phyloP scores from a whole-genome alignment of 176 grass and related monocot genomes.

The Avena insularis region DNA sequence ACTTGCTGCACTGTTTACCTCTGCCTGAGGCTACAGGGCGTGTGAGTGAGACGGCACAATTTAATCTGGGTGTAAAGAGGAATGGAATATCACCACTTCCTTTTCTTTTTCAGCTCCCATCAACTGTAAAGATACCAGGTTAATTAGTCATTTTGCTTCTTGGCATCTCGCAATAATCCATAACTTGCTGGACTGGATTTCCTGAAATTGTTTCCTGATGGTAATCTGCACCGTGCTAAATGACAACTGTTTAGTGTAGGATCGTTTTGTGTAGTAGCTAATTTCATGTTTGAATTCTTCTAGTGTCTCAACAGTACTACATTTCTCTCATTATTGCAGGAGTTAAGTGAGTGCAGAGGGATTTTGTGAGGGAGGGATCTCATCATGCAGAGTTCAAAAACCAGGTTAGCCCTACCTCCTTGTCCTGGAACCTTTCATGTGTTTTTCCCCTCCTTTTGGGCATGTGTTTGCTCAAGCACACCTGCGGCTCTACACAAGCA shows the following conservation, averaged over 20 bases:
- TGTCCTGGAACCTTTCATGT: constrained; percentile 28
- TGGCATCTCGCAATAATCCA: background rate
- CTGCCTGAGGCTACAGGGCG: constrained; percentile 43
- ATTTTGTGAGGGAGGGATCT: constrained; percentile 49
- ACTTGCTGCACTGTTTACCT: constrained; percentile 23
- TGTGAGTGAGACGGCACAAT: background rate
- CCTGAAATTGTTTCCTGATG: background rate
- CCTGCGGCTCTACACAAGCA: constrained; percentile 45
- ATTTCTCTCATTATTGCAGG: constrained; percentile 45
- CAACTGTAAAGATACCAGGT: constrained; percentile 5
- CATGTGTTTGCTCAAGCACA: constrained; percentile 38
- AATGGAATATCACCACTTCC: background rate
- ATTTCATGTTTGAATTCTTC: background rate
- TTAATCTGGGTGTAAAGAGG: background rate
- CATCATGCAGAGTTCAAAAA: constrained; percentile 82
- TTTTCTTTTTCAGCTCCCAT: constrained; percentile 1
- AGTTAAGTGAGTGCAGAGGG: constrained; percentile 33
- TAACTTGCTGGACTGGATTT: background rate
- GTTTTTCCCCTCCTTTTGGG: background rate
- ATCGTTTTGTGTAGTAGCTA: background rate
- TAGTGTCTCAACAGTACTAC: constrained; percentile 5
- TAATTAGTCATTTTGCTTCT: background rate
- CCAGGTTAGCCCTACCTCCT: constrained; percentile 57
- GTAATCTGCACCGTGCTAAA: background rate
- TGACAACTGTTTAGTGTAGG: background rate